Conservation (phyloP, 2,329 filamentous ascomycete species). For the Basipetospora chlamydospora region DNA sequence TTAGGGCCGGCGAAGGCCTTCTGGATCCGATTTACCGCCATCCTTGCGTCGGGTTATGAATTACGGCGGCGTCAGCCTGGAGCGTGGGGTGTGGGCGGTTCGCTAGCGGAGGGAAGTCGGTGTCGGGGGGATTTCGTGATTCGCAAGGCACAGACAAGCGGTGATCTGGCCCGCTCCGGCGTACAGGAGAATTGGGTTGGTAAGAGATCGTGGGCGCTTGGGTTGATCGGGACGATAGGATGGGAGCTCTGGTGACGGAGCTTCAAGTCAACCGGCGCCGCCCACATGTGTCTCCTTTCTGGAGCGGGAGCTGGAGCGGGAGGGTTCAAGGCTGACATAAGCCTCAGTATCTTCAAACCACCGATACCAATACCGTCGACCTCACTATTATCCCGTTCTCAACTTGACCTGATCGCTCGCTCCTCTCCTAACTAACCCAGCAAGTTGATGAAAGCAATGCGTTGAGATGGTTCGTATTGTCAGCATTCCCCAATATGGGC, state of each 20-base stretch:
- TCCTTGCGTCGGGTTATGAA: constrained; percentile 20
- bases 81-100: background rate
- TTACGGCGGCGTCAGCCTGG: background rate
- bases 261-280: no score
- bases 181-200: no score
- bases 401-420: background rate
- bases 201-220: no score
- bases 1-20: constrained; percentile 84
- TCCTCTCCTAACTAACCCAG: no score
- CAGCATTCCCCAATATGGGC: no score
- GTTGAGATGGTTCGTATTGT: no score
- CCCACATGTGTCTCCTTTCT: no score
- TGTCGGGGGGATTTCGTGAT: background rate
- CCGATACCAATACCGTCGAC: constrained; percentile 1
- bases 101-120: background rate
- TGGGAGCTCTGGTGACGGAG: no score
- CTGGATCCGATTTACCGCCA: constrained; percentile 93
- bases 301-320: no score
- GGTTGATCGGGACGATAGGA: no score
- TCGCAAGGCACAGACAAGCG: constrained; percentile 1
- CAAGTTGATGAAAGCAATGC: no score
- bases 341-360: constrained; percentile 2
- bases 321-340: constrained; percentile 3
- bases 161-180: constrained; percentile 2
- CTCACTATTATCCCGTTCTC: background rate